A percentile compares a stretch with the other conserved stretches of the same genome.
Evolutionary conservation across 208 protist species (phyloP).

Genomic region (Leishmania guyanensis): DNA sequence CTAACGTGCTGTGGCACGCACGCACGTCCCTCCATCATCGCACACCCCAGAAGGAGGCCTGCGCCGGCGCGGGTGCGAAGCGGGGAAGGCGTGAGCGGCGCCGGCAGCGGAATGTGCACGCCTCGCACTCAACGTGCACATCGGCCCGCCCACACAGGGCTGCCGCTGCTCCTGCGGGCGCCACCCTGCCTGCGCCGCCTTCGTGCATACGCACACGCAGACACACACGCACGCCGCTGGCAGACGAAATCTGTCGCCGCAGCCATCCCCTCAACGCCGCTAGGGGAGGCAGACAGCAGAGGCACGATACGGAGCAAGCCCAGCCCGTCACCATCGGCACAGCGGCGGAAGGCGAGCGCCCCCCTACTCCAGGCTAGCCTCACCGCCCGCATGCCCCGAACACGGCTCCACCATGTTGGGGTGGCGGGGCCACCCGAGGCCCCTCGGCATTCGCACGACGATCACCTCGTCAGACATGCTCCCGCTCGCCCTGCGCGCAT

Average conservation of each 20-base stretch:
- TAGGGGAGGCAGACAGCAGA: not conserved
- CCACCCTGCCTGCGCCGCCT: too few relatives aligned
- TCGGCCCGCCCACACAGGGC: too few relatives aligned
- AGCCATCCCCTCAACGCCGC: not conserved
- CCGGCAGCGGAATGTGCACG: too few relatives aligned
- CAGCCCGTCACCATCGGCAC: not conserved
- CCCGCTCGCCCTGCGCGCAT: not conserved
- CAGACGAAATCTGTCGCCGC: not conserved
- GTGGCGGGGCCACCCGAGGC: not conserved
- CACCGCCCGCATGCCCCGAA: not conserved
- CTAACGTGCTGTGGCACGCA: not conserved
- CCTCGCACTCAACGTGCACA: too few relatives aligned
- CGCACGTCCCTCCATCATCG: too few relatives aligned
- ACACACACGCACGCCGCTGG: too few relatives aligned
- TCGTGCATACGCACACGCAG: too few relatives aligned
- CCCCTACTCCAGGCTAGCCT: not conserved
- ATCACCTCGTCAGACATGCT: not conserved
- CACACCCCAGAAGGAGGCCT: too few relatives aligned
- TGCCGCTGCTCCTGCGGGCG: too few relatives aligned
- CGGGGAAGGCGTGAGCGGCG: too few relatives aligned
- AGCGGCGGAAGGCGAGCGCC: not conserved
- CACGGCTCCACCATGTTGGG: not conserved
- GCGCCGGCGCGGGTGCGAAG: too few relatives aligned
- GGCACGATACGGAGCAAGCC: not conserved
- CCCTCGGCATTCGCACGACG: not conserved